A percentile compares a stretch with the other conserved stretches of the same genome.
phyloP scores from a whole-genome alignment of 2,329 filamentous ascomycete species.

The Madurella mycetomatis region DNA sequence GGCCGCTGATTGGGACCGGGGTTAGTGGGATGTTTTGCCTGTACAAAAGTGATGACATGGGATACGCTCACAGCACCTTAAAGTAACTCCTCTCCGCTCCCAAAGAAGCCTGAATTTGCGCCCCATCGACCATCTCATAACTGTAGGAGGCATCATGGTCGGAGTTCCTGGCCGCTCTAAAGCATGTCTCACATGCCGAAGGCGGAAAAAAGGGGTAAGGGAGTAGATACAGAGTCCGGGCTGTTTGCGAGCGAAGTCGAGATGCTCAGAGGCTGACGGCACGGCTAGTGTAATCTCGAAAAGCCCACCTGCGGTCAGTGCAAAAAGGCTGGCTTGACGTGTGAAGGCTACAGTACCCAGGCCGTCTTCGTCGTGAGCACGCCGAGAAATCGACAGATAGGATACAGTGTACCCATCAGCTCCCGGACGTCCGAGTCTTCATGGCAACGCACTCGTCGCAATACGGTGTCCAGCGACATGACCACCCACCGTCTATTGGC shows the following conservation, averaged over 20 bases:
- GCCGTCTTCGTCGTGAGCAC: conserved; percentile 16
- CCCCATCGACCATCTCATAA: neutral
- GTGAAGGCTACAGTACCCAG: conserved; percentile 5
- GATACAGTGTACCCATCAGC: neutral
- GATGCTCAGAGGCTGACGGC: too few relatives aligned
- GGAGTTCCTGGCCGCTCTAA: conserved; percentile 16
- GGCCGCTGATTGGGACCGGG: too few relatives aligned
- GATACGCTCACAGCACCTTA: too few relatives aligned
- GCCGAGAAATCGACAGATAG: conserved; percentile 1
- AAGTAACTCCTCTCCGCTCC: too few relatives aligned
- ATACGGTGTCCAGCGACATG: neutral
- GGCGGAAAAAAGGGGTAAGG: conserved; percentile 7
- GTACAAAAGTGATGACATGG: too few relatives aligned
- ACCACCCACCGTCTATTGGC: conserved; percentile 2
- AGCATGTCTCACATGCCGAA: conserved; percentile 10
- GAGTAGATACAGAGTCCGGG: too few relatives aligned
- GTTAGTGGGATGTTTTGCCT: too few relatives aligned
- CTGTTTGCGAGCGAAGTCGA: too few relatives aligned
- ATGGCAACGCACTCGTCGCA: neutral
- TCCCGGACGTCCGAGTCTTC: neutral
- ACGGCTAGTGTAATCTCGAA: conserved; percentile 6
- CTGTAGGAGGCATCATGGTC: conserved; percentile 1
- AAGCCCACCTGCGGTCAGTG: conserved; percentile 9
- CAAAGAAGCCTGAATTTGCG: neutral
- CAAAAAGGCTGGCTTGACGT: conserved; percentile 4